Evolutionary conservation across 257 asterid genomes (phyloP), one percentile per base, ranked within the genome.

Genomic region (Rhazya stricta): DNA sequence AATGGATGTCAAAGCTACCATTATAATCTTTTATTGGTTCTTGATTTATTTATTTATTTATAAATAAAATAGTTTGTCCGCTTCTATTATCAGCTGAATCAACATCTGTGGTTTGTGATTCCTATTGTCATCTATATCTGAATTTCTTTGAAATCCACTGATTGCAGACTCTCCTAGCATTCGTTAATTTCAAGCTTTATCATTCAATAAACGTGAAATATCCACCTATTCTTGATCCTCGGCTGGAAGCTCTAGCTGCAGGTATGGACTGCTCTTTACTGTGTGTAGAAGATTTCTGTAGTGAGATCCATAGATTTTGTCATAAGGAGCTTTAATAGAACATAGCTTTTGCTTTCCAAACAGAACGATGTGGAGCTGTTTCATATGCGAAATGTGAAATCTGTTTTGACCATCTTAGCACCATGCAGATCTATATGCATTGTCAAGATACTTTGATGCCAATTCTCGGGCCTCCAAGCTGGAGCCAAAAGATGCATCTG

Each of bases 161-260:
- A 66, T 75, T 85, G 93, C 94, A 95, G 99, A 87, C 96, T 67
- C 96, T 89, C 72, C 88, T 89, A 76, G 97, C 85, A 42, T 91
- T 87, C 76, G 90, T 91, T 54, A 91, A 95, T 82, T 86, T 69
- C 84, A 89, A 85, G 81, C 90, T 92, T 25, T 95, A 91, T 77
- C 88, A 84, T 30, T 89, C 97, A 51, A 88, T 95, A 75, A 87
- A 89, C 78, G 87, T 86, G 81, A 85, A 85, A 70, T 92, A 95
- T 77, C 98, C 98, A 62, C 98, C 99, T 23, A 91, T 92, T 76
- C 97, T 95, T 30, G 99, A 95, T 81, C 82, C 96, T 58, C 89
- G 88, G 32, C 84, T 95, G 79, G 98, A 92, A 87, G 93, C 96
- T 70, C 80, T 91, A 75, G 96, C 99, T 54, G 96, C 96, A 67